Evolutionary conservation across 768 basidiomycete genomes (phyloP), one percentile per base, ranked within the genome.

Genomic region (Hemileccinum impolitum): DNA sequence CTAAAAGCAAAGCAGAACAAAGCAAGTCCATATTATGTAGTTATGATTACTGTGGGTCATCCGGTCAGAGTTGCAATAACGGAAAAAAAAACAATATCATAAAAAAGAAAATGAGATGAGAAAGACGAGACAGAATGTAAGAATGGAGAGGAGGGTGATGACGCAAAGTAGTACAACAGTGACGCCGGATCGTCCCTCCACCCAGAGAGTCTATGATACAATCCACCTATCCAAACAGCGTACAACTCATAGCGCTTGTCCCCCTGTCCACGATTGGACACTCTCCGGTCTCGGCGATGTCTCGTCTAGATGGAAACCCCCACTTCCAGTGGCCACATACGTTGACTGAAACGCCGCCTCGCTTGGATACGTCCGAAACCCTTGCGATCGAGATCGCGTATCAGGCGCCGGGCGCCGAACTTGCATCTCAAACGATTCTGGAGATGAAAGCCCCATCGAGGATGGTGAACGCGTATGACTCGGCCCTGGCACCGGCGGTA

Each of bases 401-500:
- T 45, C 41, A 9, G 47, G 31, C 9, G 65, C 43, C 7, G 65
- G 60, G 10, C 50, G 53, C 14, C 72, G 67, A 5, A 68, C 64
- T 25, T 65, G 70, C 73, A 75, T 69, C 61, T 76, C 73, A 50
- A 64, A 69, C 44, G 67, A 53, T 45, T 72, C 70, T 0, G 63
- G 44, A 17, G 55, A 14, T 1, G 43, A 34, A 25, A 49, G 32
- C 32, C 41, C 45, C 19, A 42, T 37, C 39, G 46, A 47, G 0
- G 57, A 23, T 8, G 53, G 21, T 13, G 46, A 19, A 4, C 36
- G 52, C 17, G 43, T 39, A 18, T 56, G 42, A 10, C 38, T 39
- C 30, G 36, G 30, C 18, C 41, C 44, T 2, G 52, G 52, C 13
- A 44, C 26, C 0, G 57, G 44, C 9, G 52, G 43, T 11, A 49